A percentile compares a stretch with the other conserved stretches of the same genome.
Conservation (phyloP, 2,329 filamentous ascomycete species). For the Gnomoniopsis sp. region DNA sequence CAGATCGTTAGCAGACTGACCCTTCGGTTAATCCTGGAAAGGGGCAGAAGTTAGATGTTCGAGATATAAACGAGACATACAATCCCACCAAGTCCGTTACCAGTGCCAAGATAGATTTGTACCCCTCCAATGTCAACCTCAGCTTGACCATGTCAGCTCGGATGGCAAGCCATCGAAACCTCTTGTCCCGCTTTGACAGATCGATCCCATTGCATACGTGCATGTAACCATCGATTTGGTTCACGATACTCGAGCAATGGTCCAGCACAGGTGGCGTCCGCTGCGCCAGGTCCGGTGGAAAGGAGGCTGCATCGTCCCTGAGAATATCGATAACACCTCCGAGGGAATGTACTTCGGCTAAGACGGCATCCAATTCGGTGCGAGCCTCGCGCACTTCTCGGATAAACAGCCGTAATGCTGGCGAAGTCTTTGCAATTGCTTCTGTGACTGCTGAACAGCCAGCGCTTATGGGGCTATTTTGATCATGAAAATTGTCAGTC, state of each 20-base stretch:
- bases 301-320: constrained; percentile 34
- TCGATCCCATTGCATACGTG: constrained; percentile 28
- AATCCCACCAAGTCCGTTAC: constrained; percentile 38
- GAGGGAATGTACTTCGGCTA: constrained; percentile 39
- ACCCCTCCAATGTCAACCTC: constrained; percentile 33
- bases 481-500: neutral
- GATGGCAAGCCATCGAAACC: constrained; percentile 33
- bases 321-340: constrained; percentile 36
- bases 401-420: constrained; percentile 32
- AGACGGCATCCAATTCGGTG: constrained; percentile 35
- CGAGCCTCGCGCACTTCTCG: constrained; percentile 39
- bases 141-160: constrained; percentile 30
- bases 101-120: constrained; percentile 35
- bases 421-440: constrained; percentile 31
- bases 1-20: neutral
- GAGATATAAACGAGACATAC: constrained; percentile 26
- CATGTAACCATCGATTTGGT: constrained; percentile 33
- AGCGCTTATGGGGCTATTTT: constrained; percentile 32
- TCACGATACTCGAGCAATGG: constrained; percentile 33
- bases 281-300: constrained; percentile 33
- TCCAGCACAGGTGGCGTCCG: constrained; percentile 33
- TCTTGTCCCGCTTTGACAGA: constrained; percentile 34
- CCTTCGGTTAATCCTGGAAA: neutral
- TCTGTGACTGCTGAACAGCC: constrained; percentile 34
- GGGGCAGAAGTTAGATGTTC: neutral